Evolutionary conservation across 257 asterid species (phyloP).

Genomic region (Nicotiana knightiana): DNA sequence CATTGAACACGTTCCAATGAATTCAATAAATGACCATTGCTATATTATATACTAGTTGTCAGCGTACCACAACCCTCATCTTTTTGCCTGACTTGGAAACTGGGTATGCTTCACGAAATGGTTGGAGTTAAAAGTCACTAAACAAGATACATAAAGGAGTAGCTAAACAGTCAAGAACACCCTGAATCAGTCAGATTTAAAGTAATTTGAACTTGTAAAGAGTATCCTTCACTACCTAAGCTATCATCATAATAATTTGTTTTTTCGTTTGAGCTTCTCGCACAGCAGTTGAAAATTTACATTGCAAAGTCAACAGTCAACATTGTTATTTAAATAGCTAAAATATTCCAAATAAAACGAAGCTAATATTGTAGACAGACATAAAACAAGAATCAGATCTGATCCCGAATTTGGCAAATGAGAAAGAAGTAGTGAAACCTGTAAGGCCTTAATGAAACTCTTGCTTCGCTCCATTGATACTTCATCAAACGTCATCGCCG

Average conservation of each 20-base stretch:
- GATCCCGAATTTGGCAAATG: slow-evolving; percentile 14
- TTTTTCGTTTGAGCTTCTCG: not conserved
- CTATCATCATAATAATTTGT: not conserved
- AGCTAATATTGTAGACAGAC: not conserved
- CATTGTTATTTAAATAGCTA: not conserved
- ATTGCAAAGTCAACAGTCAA: not conserved
- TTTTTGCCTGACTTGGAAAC: not conserved
- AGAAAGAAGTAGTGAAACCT: slow-evolving; percentile 30
- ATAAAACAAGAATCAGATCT: slow-evolving; percentile 31
- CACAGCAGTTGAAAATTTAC: not conserved
- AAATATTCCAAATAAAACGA: not conserved
- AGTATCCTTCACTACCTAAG: not conserved
- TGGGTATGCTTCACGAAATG: not conserved
- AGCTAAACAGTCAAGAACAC: not conserved
- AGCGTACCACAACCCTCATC: not conserved
- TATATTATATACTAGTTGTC: not conserved
- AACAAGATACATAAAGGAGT: not conserved
- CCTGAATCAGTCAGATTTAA: not conserved
- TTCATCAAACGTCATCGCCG: slow-evolving; percentile 61
- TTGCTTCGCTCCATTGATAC: slow-evolving; percentile 67
- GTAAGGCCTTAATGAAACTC: slow-evolving; percentile 82
- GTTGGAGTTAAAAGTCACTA: not conserved
- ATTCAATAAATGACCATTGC: slow-evolving; percentile 5
- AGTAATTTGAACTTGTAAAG: not conserved
- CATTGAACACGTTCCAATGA: not conserved